Base-by-base conservation (phyloP, 2,329 filamentous ascomycete species). In the Cytospora leucostoma region DNA sequence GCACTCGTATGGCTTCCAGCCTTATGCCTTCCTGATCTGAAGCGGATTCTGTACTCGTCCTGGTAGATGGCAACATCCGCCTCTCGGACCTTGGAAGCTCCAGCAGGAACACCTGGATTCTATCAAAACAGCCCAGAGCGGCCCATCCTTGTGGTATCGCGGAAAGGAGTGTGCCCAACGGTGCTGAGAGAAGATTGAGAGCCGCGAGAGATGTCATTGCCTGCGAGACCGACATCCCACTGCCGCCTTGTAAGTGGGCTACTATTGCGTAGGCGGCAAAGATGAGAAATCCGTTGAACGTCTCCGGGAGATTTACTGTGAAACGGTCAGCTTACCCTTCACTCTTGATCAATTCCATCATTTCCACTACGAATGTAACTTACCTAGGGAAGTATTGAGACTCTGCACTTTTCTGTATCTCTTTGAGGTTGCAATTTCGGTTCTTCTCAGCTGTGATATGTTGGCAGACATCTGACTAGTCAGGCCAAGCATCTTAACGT, bases 401-500 rank as follows among this genome's bases (percentile, higher is more conserved):
- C 40, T 53, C 53, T 65, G 61, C 55, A 72, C 50, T 12, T 67
- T 56, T n/a, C 70, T 62, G 61, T 64, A 73, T 37, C 59, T 68
- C 49, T 62, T 68, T 3, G 70, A 72, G 13, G 33, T 66, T 62
- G 62, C 58, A 5, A 72, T 56, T 40, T 73, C 71, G 12, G 12
- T 38, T 4, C 50, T 62, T 8, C 71, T 66, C 15, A 71, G 37
- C 5, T 61, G 60, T 21, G 68, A 64, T 11, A 72, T 67, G 11
- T 67, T 63, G 0, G 59, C 56, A 53, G 70, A 71, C 72, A 68
- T 79, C 4, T 75, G 74, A 13, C 77, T 71, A 38, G 75, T 78
- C 10, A 84, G 68, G 0, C 81, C 82, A 0, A 79, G 74, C 60
- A 84, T 77, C 66, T 83, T 84, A 61, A 84, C 74, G 19, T 77